Conservation (phyloP, 108 stramenopile genomes). For the Skeletonema potamos region DNA sequence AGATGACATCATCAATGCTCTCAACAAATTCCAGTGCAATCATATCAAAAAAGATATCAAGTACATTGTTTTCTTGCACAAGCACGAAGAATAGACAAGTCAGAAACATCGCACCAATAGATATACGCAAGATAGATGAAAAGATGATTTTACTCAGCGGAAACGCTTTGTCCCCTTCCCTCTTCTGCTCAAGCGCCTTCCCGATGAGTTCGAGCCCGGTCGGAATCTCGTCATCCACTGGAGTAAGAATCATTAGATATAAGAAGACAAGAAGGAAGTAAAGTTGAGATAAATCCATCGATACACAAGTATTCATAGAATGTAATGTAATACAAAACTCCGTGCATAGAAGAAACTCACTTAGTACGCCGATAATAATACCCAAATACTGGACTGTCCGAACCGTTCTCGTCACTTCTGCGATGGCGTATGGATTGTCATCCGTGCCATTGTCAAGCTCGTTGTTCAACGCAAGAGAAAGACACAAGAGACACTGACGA, state of each 20-base stretch:
- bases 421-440: not conserved
- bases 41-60: slow-evolving; percentile 25
- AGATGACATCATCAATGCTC: slow-evolving; percentile 13
- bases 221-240: slow-evolving; percentile 16
- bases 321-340: too few species aligned
- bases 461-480: slow-evolving; percentile 17
- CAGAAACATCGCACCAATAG: slow-evolving; percentile 10
- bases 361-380: slow-evolving; percentile 5
- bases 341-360: not conserved
- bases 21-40: slow-evolving; percentile 12
- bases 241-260: too few species aligned
- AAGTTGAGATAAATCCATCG: not conserved
- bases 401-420: not conserved
- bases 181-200: slow-evolving; percentile 8
- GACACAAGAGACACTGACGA: slow-evolving; percentile 4
- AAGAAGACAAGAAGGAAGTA: too few species aligned
- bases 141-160: slow-evolving; percentile 2
- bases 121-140: slow-evolving; percentile 6
- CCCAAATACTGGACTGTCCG: slow-evolving; percentile 12
- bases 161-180: not conserved
- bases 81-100: not conserved
- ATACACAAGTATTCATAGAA: too few species aligned
- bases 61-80: slow-evolving; percentile 5
- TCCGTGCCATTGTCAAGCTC: slow-evolving; percentile 17
- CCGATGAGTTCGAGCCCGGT: slow-evolving; percentile 6